Conservation (phyloP, 352 stramenopile genomes). For the Pythium angustatum region DNA sequence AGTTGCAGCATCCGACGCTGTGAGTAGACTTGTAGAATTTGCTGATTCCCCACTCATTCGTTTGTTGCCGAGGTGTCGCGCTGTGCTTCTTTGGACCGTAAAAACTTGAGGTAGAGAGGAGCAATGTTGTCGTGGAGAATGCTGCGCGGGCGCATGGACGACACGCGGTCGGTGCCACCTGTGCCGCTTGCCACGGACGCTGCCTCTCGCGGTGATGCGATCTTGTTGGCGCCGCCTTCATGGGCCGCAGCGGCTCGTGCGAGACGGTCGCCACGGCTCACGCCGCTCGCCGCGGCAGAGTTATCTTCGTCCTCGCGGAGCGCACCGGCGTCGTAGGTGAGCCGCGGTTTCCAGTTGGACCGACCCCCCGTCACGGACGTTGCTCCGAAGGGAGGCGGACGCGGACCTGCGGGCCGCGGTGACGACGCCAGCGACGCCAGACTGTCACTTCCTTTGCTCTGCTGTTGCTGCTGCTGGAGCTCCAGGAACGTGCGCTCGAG, state of each 20-base stretch:
- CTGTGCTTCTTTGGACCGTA: slow-evolving; percentile 69
- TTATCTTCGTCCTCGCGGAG: not conserved
- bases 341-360: not conserved
- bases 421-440: slow-evolving; percentile 18
- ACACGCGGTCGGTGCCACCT: not conserved
- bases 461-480: slow-evolving; percentile 7
- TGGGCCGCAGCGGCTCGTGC: not conserved
- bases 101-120: slow-evolving; percentile 71
- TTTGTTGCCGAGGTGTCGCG: slow-evolving; percentile 43
- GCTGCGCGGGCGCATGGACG: slow-evolving; percentile 23
- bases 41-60: slow-evolving; percentile 13
- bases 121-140: slow-evolving; percentile 78
- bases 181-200: not conserved
- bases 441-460: not conserved
- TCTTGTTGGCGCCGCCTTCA: slow-evolving; percentile 3
- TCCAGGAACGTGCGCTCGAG: slow-evolving; percentile 27
- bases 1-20: slow-evolving; percentile 8
- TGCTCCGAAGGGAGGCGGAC: not conserved
- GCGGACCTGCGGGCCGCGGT: not conserved
- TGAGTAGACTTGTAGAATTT: slow-evolving; percentile 10
- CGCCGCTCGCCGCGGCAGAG: not conserved
- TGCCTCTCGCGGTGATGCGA: slow-evolving; percentile 11
- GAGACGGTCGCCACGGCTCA: slow-evolving; percentile 13
- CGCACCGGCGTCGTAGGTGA: not conserved
- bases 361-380: not conserved